Conservation (phyloP, 2,329 filamentous ascomycete species). For the Corinectria fuckeliana region DNA sequence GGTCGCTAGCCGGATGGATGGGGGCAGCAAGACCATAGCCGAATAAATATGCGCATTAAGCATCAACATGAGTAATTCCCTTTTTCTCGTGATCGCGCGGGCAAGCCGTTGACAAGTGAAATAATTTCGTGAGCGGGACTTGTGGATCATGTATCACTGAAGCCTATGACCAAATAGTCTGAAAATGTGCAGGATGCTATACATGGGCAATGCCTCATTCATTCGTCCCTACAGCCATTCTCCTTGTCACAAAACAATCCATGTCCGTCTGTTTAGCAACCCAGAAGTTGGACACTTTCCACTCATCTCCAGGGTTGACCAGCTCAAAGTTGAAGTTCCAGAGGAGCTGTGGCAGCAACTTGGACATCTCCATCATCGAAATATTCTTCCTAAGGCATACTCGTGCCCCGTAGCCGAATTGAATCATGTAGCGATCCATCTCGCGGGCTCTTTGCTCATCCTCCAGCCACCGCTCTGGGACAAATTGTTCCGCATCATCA, state of each 20-base stretch:
- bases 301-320: not conserved
- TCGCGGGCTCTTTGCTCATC: not conserved
- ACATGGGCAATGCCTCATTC: no score
- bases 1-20: no score
- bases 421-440: constrained; percentile 6
- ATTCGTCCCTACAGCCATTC: not conserved
- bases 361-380: constrained; percentile 15
- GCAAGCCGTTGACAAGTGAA: no score
- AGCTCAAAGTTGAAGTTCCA: constrained; percentile 10
- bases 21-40: no score
- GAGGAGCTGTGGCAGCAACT: constrained; percentile 7
- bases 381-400: constrained; percentile 10
- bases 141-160: no score
- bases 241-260: not conserved
- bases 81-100: no score
- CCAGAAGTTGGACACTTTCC: constrained; percentile 8
- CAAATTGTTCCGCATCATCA: constrained; percentile 2
- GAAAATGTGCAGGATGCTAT: not conserved
- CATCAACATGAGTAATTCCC: no score
- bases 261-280: constrained; percentile 4
- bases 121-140: no score
- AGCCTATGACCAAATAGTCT: no score
- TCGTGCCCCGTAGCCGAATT: constrained; percentile 6
- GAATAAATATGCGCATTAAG: no score
- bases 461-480: constrained; percentile 11